phyloP scores from a whole-genome alignment of 768 basidiomycete genomes.

The Tephrocybe sp. region DNA sequence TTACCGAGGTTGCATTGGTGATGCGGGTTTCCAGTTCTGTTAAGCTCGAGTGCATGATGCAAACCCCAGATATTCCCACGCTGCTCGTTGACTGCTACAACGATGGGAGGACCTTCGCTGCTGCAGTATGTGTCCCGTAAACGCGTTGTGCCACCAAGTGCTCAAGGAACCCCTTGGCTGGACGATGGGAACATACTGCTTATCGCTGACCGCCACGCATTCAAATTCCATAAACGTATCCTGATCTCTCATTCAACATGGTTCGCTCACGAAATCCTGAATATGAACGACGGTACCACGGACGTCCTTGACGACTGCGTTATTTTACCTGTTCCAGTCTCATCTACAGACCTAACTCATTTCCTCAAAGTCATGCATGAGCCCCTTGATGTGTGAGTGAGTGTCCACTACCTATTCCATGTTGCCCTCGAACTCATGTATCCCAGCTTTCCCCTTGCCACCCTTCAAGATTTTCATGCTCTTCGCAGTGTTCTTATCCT shows the following conservation, averaged over 20 bases:
- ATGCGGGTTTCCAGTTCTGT: slow-evolving; percentile 51
- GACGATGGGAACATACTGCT: slow-evolving; percentile 18
- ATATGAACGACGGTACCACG: slow-evolving; percentile 15
- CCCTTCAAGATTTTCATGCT: slow-evolving; percentile 1
- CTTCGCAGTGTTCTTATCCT: slow-evolving; percentile 12
- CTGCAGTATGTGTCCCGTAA: slow-evolving; percentile 1
- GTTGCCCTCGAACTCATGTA: neutral
- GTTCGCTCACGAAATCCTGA: slow-evolving; percentile 2
- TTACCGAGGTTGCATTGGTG: slow-evolving; percentile 32
- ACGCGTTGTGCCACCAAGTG: slow-evolving; percentile 11
- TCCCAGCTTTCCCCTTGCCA: slow-evolving; percentile 10
- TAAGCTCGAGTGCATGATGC: slow-evolving; percentile 6
- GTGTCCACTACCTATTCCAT: neutral
- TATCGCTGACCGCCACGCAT: slow-evolving; percentile 5
- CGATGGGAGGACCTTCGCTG: neutral
- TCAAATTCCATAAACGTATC: slow-evolving; percentile 10
- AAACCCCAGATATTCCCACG: neutral
- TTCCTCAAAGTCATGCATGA: slow-evolving; percentile 12
- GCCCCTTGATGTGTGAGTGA: neutral
- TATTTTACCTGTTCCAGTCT: slow-evolving; percentile 4
- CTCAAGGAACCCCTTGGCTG: slow-evolving; percentile 8
- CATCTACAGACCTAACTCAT: slow-evolving; percentile 4
- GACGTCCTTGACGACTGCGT: slow-evolving; percentile 14
- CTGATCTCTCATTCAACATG: slow-evolving; percentile 1
- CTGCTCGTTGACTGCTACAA: no score